Evolutionary conservation across 768 basidiomycete species (phyloP), one percentile per base, ranked within the genome.

Genomic region (Boletus vermiculosoides): DNA sequence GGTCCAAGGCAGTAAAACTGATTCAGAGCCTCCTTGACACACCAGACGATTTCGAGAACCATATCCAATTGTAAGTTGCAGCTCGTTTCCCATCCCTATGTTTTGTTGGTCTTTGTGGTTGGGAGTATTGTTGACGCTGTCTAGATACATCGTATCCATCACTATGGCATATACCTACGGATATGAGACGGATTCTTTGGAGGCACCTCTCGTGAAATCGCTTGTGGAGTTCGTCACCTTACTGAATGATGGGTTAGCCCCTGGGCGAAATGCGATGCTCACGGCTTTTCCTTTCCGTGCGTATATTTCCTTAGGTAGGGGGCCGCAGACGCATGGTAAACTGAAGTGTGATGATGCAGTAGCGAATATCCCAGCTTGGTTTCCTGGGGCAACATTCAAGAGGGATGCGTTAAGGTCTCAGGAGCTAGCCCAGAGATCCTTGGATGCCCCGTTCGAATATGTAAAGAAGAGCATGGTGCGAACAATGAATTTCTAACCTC

Each of bases 81-180:
- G 4, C 41, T 52, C 23, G 5, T 47, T 3, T 9, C n/a, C 10
- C 2, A 7, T 41, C n/a, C 7, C 0, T 28, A 18, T 18, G 10
- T 45, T 46, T 6, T 4, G 22, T n/a, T 15, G 20, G 28, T 13
- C 20, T n/a, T 34, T 13, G 39, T 30, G 28, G 48, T 42, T 16
- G 12, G 18, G 40, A 28, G 28, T 16, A 25, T 31, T 28, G 34
- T 40, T 51, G 52, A 58, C 20, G 15, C 40, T 37, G 7, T 33
- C 3, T 20, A 72, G 71, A 34, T 71, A 72, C 20, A 65, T 72
- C 37, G 52, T 68, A 36, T 72, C 71, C 22, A 66, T 72, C 36
- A 72, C 69, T 1, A 72, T 70, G 71, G 54, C 57, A 4, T 58
- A 63, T 45, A 72, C 71, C 2, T 72, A 70, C 45, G 69, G 69